Conservation (phyloP, 768 basidiomycete genomes). For the Mycena galopus region DNA sequence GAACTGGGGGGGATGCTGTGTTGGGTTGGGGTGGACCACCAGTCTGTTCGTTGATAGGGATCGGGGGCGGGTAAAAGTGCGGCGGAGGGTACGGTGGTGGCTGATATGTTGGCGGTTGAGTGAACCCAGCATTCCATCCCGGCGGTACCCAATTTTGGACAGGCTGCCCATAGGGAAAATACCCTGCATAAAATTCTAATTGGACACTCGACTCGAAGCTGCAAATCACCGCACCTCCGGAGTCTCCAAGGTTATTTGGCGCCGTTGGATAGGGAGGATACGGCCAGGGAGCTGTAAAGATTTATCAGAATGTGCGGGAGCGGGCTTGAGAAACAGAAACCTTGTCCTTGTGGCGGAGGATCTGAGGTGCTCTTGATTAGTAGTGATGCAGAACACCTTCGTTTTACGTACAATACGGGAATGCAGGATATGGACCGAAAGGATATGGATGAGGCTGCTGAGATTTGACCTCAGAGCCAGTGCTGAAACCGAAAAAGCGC, state of each 20-base stretch:
- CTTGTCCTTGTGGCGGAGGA: no score
- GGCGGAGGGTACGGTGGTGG: conserved; percentile 11
- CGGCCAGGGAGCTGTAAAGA: no score
- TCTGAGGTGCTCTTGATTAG: not conserved
- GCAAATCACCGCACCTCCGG: no score
- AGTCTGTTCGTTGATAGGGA: not conserved
- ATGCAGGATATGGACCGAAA: not conserved
- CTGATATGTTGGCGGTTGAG: not conserved
- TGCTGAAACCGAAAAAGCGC: not conserved
- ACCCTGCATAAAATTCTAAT: no score
- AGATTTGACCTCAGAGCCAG: not conserved
- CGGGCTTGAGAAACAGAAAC: no score
- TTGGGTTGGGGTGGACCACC: no score
- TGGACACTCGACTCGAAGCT: no score
- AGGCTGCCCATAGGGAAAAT: no score
- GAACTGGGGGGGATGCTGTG: not conserved
- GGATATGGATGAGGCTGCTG: not conserved
- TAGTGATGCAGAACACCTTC: no score
- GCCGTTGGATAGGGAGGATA: no score
- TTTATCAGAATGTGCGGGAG: no score
- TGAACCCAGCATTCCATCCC: not conserved
- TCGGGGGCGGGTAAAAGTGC: not conserved
- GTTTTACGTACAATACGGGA: not conserved
- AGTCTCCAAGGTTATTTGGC: not conserved
- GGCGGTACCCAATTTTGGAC: no score